phyloP scores from a whole-genome alignment of 306 rosid genomes.

The Trichosanthes cucumerina region DNA sequence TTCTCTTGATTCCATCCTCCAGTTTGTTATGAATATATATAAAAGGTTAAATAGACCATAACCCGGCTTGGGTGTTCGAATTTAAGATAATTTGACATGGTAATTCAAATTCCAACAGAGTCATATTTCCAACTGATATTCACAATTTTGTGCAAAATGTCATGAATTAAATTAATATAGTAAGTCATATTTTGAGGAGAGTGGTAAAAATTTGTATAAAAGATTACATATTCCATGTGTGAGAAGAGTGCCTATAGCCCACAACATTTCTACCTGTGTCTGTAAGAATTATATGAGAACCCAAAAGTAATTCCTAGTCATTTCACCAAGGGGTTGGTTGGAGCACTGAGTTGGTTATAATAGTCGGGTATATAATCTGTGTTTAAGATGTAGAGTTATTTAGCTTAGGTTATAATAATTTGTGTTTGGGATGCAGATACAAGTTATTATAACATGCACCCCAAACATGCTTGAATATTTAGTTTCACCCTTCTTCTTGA shows the following conservation, averaged over 20 bases:
- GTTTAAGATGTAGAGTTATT: no score
- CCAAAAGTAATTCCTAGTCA: background rate
- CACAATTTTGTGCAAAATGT: background rate
- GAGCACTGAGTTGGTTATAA: no score
- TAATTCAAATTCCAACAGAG: background rate
- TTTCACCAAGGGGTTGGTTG: no score
- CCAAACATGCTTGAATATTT: background rate
- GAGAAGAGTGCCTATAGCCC: background rate
- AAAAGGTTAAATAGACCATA: background rate
- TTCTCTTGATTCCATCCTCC: no score
- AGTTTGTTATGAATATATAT: background rate
- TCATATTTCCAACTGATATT: background rate
- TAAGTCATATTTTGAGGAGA: background rate
- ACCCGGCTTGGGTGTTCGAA: background rate
- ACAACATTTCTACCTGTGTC: background rate
- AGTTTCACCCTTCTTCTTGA: background rate
- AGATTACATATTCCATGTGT: background rate
- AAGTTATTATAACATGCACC: no score
- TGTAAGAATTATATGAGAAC: background rate
- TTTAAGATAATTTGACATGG: background rate
- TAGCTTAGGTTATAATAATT: no score
- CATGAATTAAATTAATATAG: background rate
- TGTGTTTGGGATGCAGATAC: no score
- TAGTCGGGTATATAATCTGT: no score
- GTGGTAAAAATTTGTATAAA: background rate